Evolutionary conservation across 345 rosid species (phyloP), one percentile per base, ranked within the genome.

Genomic region (Arabidopsis thaliana): DNA sequence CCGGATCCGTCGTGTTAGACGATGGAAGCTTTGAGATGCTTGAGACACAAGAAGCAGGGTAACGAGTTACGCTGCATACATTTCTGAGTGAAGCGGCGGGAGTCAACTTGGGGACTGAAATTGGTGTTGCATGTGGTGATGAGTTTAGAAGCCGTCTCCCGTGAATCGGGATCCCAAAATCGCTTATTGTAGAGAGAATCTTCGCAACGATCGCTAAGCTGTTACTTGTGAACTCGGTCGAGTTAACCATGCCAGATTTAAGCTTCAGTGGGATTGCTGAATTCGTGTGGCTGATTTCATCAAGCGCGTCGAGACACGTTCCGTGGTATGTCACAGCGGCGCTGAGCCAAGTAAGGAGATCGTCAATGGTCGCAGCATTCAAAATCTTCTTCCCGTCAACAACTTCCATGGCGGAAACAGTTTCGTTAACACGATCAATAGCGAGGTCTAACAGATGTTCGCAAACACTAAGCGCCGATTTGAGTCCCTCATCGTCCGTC

Each of bases 261-360:
- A 91, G 65, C 2, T 69, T 72, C 24, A 73, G 59, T 0, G 78
- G 20, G 69, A 87, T 12, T 0, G 78, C 64, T 5, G 83, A 49
- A 64, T 85, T 85, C 50, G 69, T 50, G 65, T 84, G 57, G 8
- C 78, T 84, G 52, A 88, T 59, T 24, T 89, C 97, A 12, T 83
- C 83, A 30, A 94, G 38, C 4, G 96, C 70, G 67, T 91, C 98
- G 34, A 88, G 68, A 69, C 98, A 94, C 0, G 98, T 88, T 3
- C 86, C 91, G 34, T 87, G 95, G 61, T 91, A 84, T 0, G 95
- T 88, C 14, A 88, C 6, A 6, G 87, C 36, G 8, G 91, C 40
- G 45, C 93, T 90, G 1, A 94, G 82, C 98, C 95, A 90, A 13
- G 97, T 90, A 72, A 81, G 83, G 78, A 88, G 46, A 62, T 87